phyloP scores from a whole-genome alignment of 192 early-diverging fungal genomes.

The Gaertneriomyces semiglobifer region DNA sequence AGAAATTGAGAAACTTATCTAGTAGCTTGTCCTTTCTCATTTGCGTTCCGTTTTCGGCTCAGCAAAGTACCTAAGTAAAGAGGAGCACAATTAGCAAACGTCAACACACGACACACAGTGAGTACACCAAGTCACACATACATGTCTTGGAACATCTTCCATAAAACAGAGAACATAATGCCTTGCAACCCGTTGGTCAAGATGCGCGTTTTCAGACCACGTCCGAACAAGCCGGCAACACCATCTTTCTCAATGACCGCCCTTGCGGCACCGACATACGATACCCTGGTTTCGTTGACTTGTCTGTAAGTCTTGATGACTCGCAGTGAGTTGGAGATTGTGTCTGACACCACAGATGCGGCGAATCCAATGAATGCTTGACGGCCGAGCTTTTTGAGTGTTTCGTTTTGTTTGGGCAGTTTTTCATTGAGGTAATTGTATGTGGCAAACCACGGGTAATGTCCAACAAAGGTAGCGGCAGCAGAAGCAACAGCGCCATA shows the following conservation, averaged over 20 bases:
- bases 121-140: background rate
- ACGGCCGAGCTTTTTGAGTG: slow-evolving; percentile 34
- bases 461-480: slow-evolving; percentile 47
- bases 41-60: too few relatives aligned
- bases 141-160: slow-evolving; percentile 33
- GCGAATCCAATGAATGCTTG: slow-evolving; percentile 44
- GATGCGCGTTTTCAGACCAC: slow-evolving; percentile 42
- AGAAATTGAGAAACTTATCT: too few relatives aligned
- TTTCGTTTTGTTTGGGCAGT: slow-evolving; percentile 34
- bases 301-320: slow-evolving; percentile 48
- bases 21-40: too few relatives aligned
- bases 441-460: slow-evolving; percentile 41
- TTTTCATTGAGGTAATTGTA: slow-evolving; percentile 39
- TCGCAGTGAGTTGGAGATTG: slow-evolving; percentile 41
- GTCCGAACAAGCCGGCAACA: slow-evolving; percentile 40
- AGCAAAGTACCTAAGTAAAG: too few relatives aligned
- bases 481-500: slow-evolving; percentile 39
- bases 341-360: slow-evolving; percentile 35
- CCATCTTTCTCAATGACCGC: slow-evolving; percentile 45
- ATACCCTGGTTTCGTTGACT: slow-evolving; percentile 29
- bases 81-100: too few relatives aligned
- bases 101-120: background rate
- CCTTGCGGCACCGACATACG: slow-evolving; percentile 34
- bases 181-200: slow-evolving; percentile 46
- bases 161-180: slow-evolving; percentile 46